Base-by-base conservation (phyloP, 805 yeast species). In the Isabelozyma rhagii region DNA sequence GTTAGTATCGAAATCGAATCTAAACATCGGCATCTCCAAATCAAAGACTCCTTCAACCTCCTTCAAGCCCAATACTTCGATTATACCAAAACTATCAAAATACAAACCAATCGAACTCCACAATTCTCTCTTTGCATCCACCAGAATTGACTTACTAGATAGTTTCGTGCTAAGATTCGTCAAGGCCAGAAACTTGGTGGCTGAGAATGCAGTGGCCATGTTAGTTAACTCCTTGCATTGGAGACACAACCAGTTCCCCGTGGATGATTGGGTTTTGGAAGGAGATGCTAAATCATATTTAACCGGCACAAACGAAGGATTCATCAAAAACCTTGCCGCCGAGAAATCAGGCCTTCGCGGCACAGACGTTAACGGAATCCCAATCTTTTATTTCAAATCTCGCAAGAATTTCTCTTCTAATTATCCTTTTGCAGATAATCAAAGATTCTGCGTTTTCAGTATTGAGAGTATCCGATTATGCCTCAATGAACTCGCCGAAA, bases 111-210 rank as follows among this genome's bases (percentile, higher is more conserved):
- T 74, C 18, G 75, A 74, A 17, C 60, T 83, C 8, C 80, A 81
- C 53, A 65, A 65, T 28, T 63, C 84, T 86, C 10, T 91, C 4
- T 36, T 54, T 41, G 36, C 28, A 8, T 55, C 48, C 18, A 8
- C 44, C 3, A 83, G 93, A 68, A 79, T 83, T 41, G 98, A 93
- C 64, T 77, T 85, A 44, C 87, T 96, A 3, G 99, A 94, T 67
- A 85, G 87, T 58, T 67, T 85, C 56, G 46, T 89, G 29, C 74
- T 92, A 60, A 79, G 96, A 59, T 92, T 86, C 60, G 68, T 89
- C 25, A 78, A 96, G 57, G 97, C 97, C 39, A 83, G 97, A 69
- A 90, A 90, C 69, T 90, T 90, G 85, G 82, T 87, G 55, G 75
- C 84, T 18, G 85, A 82, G 56, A 81, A 83, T 60, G 77, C 90